phyloP scores from a whole-genome alignment of 306 rosid species.

The Casuarina equisetifolia region DNA sequence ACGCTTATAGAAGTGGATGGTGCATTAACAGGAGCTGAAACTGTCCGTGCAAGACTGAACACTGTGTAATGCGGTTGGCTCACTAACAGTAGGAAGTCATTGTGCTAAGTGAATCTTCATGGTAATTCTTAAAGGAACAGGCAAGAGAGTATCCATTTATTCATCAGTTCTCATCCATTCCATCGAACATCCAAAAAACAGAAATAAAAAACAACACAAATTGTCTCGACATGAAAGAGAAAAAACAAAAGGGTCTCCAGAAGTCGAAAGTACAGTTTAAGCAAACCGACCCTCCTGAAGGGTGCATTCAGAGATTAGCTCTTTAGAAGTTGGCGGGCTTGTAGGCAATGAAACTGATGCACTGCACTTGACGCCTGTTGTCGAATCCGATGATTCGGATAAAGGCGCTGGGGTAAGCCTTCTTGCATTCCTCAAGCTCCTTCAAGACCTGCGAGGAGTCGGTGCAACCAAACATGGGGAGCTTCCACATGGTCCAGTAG shows the following conservation, averaged over 20 bases:
- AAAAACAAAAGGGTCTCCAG: not conserved
- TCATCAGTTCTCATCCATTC: conserved; percentile 42
- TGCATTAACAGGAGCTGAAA: too few relatives aligned
- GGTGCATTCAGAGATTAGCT: not conserved
- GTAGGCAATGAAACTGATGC: conserved; percentile 86
- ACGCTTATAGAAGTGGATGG: too few relatives aligned
- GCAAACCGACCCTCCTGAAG: conserved; percentile 22
- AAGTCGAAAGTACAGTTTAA: conserved; percentile 8
- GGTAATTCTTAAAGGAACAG: not conserved
- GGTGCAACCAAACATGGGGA: conserved; percentile 83
- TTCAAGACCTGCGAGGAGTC: conserved; percentile 51
- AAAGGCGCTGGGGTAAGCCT: conserved; percentile 40
- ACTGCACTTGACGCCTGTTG: conserved; percentile 76
- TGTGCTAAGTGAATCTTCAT: not conserved
- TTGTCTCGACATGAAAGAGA: conserved; percentile 11
- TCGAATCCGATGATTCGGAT: conserved; percentile 84
- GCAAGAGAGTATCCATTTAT: conserved; percentile 29
- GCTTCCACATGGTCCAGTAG: conserved; percentile 94
- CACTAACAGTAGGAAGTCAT: too few relatives aligned
- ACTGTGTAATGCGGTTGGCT: too few relatives aligned
- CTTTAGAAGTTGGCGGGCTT: conserved; percentile 20
- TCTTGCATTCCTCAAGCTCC: conserved; percentile 52
- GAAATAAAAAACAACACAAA: conserved; percentile 31
- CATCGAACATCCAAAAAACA: conserved; percentile 33
- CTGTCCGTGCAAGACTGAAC: too few relatives aligned